Percentiles rank a stretch among this genome's conserved stretches.
Evolutionary conservation across 176 grass and related monocot genomes (phyloP).

Genomic region (Puccinellia tenuiflora): DNA sequence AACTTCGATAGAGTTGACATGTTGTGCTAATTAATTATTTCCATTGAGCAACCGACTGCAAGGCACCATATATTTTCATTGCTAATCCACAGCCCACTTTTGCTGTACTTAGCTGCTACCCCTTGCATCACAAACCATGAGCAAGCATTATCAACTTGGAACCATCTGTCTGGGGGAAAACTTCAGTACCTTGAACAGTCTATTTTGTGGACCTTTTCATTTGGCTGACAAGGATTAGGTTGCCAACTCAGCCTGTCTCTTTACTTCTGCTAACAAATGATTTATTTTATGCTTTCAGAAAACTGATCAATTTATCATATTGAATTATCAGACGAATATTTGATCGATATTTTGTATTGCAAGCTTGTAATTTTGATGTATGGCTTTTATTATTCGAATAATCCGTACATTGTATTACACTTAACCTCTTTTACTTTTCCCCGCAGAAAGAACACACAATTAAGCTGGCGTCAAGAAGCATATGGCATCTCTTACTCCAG

Average conservation of each 20-base stretch:
- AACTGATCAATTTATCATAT: background rate
- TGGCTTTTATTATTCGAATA: background rate
- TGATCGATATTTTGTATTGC: background rate
- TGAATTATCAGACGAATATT: background rate
- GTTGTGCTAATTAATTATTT: background rate
- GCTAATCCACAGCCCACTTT: background rate
- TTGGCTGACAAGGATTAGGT: background rate
- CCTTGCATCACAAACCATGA: background rate
- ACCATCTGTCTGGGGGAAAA: background rate
- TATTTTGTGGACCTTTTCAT: background rate
- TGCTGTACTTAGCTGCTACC: background rate
- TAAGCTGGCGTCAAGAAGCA: constrained; percentile 32
- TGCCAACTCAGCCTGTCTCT: background rate
- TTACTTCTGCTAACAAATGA: background rate
- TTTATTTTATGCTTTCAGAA: background rate
- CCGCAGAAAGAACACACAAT: background rate
- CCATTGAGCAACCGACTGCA: background rate
- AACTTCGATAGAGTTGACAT: background rate
- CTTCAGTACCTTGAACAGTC: background rate
- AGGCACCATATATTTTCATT: background rate
- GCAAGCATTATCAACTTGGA: background rate
- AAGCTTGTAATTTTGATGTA: background rate
- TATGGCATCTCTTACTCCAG: constrained; percentile 98
- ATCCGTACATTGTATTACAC: background rate
- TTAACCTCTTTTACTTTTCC: constrained; percentile 3